Evolutionary conservation across 345 rosid species (phyloP), one percentile per base, ranked within the genome.

Genomic region (Sisymbrium altissimum): DNA sequence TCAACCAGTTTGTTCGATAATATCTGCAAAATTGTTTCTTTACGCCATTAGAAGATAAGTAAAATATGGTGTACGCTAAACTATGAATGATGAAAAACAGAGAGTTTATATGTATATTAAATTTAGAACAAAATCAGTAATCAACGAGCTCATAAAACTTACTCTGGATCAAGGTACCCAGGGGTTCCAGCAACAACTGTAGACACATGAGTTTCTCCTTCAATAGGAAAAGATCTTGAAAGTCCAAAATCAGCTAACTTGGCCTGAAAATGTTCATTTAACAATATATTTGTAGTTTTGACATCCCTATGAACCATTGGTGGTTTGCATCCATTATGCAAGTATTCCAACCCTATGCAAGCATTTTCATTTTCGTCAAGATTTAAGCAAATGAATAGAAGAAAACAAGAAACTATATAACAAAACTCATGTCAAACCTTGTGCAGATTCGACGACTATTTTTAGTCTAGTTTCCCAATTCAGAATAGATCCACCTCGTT

Each of bases 141-240:
- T 15, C 15, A 66, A 25, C 0, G 3, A 12, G 0, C 7, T 23
- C 0, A 52, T 60, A 23, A 9, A 9, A 64, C 84, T 68, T 65
- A 84, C 89, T 83, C 87, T 9, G 85, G 92, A 55, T 82, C 87
- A 5, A 86, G 82, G 44, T 85, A 86, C 4, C 86, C 87, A 1
- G 79, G 79, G 55, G 79, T 76, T 69, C 75, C 75, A 11, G 74
- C 79, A 54, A 76, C 79, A 23, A 68, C 70, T 0, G 79, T 76
- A 36, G 79, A 81, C 46, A 71, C 66, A 76, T 77, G 80, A 54
- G 75, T 58, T 35, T 68, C 84, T 17, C 61, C 71, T 55, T 83
- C 88, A 6, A 64, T 45, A 1, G 82, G 81, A 49, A 80, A 76
- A 54, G 61, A 33, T 78, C 73, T 81, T 1, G 86, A 83, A 9